phyloP scores from a whole-genome alignment of 2,329 filamentous ascomycete species.

The Alternaria sp. region DNA sequence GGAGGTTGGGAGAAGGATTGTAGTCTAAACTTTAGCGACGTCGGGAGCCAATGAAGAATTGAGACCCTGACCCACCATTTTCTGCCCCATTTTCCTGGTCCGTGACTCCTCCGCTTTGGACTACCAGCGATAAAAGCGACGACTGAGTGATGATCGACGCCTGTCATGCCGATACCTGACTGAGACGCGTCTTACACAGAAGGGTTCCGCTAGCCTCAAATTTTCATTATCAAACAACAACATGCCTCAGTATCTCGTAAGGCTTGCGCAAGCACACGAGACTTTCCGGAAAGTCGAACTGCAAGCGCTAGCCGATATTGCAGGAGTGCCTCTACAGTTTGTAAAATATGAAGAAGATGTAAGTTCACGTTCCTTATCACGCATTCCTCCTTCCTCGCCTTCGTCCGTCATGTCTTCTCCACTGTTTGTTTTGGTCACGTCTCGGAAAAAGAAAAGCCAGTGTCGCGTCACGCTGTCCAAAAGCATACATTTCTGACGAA shows the following conservation, averaged over 20 bases:
- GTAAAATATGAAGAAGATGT: constrained; percentile 79
- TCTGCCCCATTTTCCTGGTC: constrained; percentile 15
- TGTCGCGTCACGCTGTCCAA: not conserved
- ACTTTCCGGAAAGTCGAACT: constrained; percentile 89
- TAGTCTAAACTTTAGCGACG: constrained; percentile 14
- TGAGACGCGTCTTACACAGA: constrained; percentile 14
- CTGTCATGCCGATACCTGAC: constrained; percentile 33
- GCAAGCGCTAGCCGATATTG: constrained; percentile 76
- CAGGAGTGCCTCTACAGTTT: constrained; percentile 73
- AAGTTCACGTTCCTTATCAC: constrained; percentile 50
- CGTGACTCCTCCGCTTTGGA: constrained; percentile 23
- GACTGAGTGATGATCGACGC: not conserved
- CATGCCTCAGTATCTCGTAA: constrained; percentile 78
- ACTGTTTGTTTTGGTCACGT: not conserved
- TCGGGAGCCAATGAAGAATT: constrained; percentile 19
- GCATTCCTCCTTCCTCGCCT: not conserved
- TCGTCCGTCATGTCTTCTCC: constrained; percentile 8
- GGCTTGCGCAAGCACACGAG: constrained; percentile 89
- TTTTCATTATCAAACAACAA: not conserved
- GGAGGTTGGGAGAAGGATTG: constrained; percentile 2
- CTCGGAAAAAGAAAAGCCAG: not conserved
- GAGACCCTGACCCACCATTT: constrained; percentile 21
- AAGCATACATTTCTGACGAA: constrained; percentile 17
- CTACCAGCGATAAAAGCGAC: constrained; percentile 1
- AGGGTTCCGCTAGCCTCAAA: not conserved